Base-by-base conservation (phyloP, 352 stramenopile species). In the Globisporangium nunn region DNA sequence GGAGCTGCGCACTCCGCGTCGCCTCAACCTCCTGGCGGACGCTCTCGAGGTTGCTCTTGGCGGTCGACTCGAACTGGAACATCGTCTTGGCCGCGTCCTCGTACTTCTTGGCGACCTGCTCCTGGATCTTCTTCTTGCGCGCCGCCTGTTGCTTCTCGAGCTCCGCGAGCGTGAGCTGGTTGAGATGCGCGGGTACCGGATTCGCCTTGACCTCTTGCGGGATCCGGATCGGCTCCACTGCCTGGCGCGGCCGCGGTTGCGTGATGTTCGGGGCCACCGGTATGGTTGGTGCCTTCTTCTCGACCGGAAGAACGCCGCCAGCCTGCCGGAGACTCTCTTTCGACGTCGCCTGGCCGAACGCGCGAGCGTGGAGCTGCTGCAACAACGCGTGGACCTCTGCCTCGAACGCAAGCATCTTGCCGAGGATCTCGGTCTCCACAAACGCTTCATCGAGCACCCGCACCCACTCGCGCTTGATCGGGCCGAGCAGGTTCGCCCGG, bases 221-320 rank as follows among this genome's bases (percentile, higher is more conserved):
- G 52, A 97, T 96, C 6, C 73, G 75, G 29, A 89, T 80, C 4
- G 88, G 88, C 48, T 95, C 86, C 2, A 76, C 64, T 1, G 81
- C 73, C 50, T 75, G 62, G 6, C 80, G 67, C 28, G 86, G 85
- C 44, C 78, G 84, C 14, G 87, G 88, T 53, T 91, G 82, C 6
- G 87, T 97, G 39, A 97, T 81, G 11, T 96, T 96, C 7, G 88
- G 88, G 0, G 78, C 81, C 2, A 88, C 53, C 0, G 85, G 85
- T 1, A 95, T 70, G 0, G 88, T 96, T 5, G 60, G 48, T 17
- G 72, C 56, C 43, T 87, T 88, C 45, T 71, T 82, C 37, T 77
- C 66, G 2, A 75, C 62, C 3, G 62, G 57, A 0, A 40, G 53
- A 14, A 85, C 62, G 6, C 72, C 74, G 28, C 70, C 74, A 40